Evolutionary conservation across 1,139 yeast genomes (phyloP).

Genomic region (Candida dubliniensis): DNA sequence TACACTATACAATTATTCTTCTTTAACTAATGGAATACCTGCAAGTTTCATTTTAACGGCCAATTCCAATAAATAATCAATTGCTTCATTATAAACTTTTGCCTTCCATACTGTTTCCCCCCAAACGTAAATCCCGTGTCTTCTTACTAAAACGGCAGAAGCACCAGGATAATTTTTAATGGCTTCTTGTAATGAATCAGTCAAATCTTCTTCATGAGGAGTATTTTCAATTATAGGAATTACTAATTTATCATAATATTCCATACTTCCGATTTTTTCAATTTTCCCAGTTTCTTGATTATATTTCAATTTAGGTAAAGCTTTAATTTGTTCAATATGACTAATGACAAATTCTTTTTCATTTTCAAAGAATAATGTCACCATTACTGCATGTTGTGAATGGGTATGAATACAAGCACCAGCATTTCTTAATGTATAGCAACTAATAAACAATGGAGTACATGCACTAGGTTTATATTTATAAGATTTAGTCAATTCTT

Average conservation of each 20-base stretch:
- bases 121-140: slow-evolving; percentile 97
- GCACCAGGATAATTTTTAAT: slow-evolving; percentile 69
- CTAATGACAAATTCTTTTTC: slow-evolving; percentile 68
- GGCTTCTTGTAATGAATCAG: slow-evolving; percentile 64
- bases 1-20: slow-evolving; percentile 8
- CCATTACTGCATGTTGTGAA: slow-evolving; percentile 84
- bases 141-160: slow-evolving; percentile 83
- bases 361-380: slow-evolving; percentile 64
- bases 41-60: slow-evolving; percentile 76
- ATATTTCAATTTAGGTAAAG: slow-evolving; percentile 57
- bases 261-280: slow-evolving; percentile 64
- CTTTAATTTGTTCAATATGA: slow-evolving; percentile 90
- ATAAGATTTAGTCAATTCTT: slow-evolving; percentile 39
- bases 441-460: slow-evolving; percentile 82
- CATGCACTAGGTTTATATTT: slow-evolving; percentile 87
- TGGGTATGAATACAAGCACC: slow-evolving; percentile 97
- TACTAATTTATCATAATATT: slow-evolving; percentile 70
- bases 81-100: slow-evolving; percentile 87
- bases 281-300: slow-evolving; percentile 43
- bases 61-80: slow-evolving; percentile 82
- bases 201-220: slow-evolving; percentile 83
- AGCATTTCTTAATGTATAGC: slow-evolving; percentile 70
- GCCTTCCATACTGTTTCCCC: slow-evolving; percentile 93
- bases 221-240: slow-evolving; percentile 92
- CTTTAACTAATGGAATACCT: slow-evolving; percentile 52